Evolutionary conservation across 345 rosid species (phyloP), one percentile per base, ranked within the genome.

Genomic region (Citrus hindsii): DNA sequence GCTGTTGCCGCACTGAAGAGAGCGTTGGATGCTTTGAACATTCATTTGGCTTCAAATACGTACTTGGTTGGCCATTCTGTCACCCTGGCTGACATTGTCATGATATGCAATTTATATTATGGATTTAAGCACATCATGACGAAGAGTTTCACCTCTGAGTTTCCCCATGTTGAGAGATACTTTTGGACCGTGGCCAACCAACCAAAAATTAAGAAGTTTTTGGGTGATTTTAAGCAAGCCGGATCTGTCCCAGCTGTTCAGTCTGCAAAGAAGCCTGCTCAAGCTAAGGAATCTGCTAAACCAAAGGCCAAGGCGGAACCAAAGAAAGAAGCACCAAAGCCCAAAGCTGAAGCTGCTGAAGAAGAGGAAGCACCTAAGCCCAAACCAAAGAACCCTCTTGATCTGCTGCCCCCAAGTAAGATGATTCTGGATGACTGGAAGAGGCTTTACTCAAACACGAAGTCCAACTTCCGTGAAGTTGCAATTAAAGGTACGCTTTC

Each of bases 371-470:
- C 89, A 60, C 87, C 93, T 62, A 93, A 91, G 83, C 97, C 99
- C 51, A 95, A 93, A 80, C 74, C 97, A 35, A 95, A 95, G 88
- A 95, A 95, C 82, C 97, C 97, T 75, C 99, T 95, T 33, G 99
- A 95, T 84, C 85, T 91, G 72, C 86, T 96, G 71, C 97, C 98
- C 67, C 97, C 99, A 13, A 93, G 97, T 83, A 89, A 87, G 84
- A 96, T 96, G 99, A 79, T 96, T 21, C 85, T 96, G 6, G 98
- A 96, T 85, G 98, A 96, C 0, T 96, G 99, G 99, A 96, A 96
- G 92, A 91, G 99, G 89, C 97, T 96, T 8, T 96, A 94, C 85
- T 95, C 99, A 0, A 94, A 95, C 86, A 95, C 99, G 69, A 95
- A 94, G 84, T 85, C 91, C 73, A 95, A 95, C 84, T 95, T 95